These are phyloP conservation scores for Antarctomyces pellizariae DNA, from an alignment of 495 filamentous ascomycete species.

Conservation along the genomic window DNA sequence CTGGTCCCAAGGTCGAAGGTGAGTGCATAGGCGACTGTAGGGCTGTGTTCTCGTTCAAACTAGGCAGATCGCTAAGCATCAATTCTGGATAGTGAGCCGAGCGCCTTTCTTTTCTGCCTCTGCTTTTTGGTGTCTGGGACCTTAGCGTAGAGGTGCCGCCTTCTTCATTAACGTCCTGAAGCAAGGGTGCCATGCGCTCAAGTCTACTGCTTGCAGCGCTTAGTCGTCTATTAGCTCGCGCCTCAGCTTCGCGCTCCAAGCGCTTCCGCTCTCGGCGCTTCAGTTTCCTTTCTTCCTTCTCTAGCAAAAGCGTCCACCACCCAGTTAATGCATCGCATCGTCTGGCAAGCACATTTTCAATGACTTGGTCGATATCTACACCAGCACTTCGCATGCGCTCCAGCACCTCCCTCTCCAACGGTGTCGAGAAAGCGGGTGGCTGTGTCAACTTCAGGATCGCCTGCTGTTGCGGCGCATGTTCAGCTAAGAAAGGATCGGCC, in stretches of 20 bases:
- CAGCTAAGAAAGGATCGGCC: constrained; percentile 68
- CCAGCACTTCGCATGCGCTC: constrained; percentile 89
- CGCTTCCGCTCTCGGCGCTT: constrained; percentile 62
- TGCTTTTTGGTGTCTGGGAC: constrained; percentile 32
- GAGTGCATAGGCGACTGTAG: constrained; percentile 9
- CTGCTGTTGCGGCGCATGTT: constrained; percentile 72
- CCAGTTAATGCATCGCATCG: constrained; percentile 75
- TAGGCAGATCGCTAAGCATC: constrained; percentile 39
- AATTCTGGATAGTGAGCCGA: constrained; percentile 26
- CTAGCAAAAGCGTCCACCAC: constrained; percentile 89
- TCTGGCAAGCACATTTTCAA: constrained; percentile 79
- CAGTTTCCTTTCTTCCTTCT: constrained; percentile 88
- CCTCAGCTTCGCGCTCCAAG: constrained; percentile 61
- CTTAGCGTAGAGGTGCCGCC: constrained; percentile 17
- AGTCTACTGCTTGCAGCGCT: constrained; percentile 71
- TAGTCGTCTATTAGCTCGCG: constrained; percentile 54
- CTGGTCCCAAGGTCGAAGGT: constrained; percentile 19
- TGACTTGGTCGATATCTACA: constrained; percentile 80
- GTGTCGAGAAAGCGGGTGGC: constrained; percentile 66
- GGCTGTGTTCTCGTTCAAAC: constrained; percentile 36
- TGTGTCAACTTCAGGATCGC: constrained; percentile 71
- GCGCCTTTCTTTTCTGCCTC: constrained; percentile 26
- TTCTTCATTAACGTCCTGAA: constrained; percentile 57
- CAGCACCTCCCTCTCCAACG: constrained; percentile 73
- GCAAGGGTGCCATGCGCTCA: constrained; percentile 48